Base-by-base conservation (phyloP, 306 rosid species). In the Castanea mollissima region DNA sequence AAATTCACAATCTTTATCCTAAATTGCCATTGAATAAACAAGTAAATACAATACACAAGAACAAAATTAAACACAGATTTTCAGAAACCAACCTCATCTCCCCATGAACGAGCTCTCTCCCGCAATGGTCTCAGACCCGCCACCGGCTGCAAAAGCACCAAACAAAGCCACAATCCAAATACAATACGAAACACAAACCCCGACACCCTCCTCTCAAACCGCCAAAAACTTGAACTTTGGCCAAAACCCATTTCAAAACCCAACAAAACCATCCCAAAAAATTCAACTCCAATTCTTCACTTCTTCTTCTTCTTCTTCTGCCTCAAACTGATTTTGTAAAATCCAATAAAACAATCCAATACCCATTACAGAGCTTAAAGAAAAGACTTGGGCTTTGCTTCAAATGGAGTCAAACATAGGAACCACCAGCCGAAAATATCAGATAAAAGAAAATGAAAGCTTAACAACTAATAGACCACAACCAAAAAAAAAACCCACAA, bases 21-120 rank as follows among this genome's bases (percentile, higher is more conserved):
- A 19, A 32, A 35, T n/a, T n/a, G 5, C 25, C 25, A 67, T 19
- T 12, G 27, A n/a, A 75, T 8, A 8, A n/a, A 56, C 38, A 63
- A 74, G 18, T 21, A 69, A 75, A 55, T 52, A 58, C 57, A 63
- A 41, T 18, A 49, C 46, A 20, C 20, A 55, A 70, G 23, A 70
- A 55, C 63, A 60, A 15, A 76, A 34, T 27, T 20, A 76, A 63
- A 31, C 74, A 78, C 74, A 54, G 38, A 77, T 14, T 63, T 25
- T n/a, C 21, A 41, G 69, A 34, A 21, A 74, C 90, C 57, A 87
- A 95, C 99, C 99, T 95, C 99, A 75, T 93, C 98, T 23, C 96
- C 97, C 99, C 99, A 95, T 0, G 98, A 89, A 18, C 91, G 90
- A 84, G 93, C 81, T 77, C 90, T 87, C 75, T 95, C 99, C 87